Evolutionary conservation across 345 rosid genomes (phyloP), one percentile per base, ranked within the genome.

Genomic region (Clausena lansium): DNA sequence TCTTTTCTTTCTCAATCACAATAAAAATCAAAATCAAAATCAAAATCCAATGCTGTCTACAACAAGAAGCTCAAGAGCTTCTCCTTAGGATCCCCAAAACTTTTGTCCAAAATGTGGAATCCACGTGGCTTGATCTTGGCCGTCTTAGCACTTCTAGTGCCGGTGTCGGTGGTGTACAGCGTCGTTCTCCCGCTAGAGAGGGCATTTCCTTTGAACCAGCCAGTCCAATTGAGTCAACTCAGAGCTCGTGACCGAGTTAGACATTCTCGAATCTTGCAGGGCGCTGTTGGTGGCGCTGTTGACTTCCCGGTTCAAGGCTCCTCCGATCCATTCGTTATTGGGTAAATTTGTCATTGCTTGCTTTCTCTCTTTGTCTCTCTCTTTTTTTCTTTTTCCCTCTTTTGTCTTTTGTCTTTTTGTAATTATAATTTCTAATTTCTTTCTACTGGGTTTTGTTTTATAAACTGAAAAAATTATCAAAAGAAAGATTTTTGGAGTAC

Each of bases 241-340:
- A 81, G 81, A 32, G 93, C 93, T 71, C 85, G 95, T 61, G 98
- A 96, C 85, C 86, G 87, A 50, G 80, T 83, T 74, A 84, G 99
- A 30, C 97, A 90, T 85, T 79, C 94, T 15, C 90, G 97, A 58
- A 83, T 94, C 78, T 87, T 92, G 88, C 90, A 89, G 65, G 78
- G 87, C 63, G 75, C 77, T 57, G 85, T 75, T 41, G 86, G 87
- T 13, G 93, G 94, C 27, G 90, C 87, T 63, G 98, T 90, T 50
- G 90, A 84, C 81, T 89, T 86, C 89, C 65, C 98, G 9, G 86
- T 95, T 67, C 82, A 84, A 77, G 99, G 98, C 77, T 86, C 96
- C 79, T 84, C 98, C 76, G 98, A 96, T 91, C 97, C 96, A 58
- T 91, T 76, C 75, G 90, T 91, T 71, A 83, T 89, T 38, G 99